Evolutionary conservation across 2,329 filamentous ascomycete genomes (phyloP), one percentile per base, ranked within the genome.

Genomic region (Ophiostoma triangulosporum): DNA sequence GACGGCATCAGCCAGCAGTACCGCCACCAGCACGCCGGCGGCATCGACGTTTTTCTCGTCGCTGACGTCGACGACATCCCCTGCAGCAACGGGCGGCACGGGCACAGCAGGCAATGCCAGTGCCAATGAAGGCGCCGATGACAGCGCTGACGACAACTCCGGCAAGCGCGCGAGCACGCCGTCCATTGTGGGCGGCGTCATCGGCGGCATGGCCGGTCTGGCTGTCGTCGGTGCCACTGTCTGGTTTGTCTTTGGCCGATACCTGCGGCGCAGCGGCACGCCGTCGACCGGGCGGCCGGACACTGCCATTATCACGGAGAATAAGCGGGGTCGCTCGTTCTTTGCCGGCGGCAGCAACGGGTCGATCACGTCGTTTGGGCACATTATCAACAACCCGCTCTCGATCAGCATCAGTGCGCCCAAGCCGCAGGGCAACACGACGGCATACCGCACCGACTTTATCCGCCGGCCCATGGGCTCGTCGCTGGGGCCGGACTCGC

Each of bases 351-450:
- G 40, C 14, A 32, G 26, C 20, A 51, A 29, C 20, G 59, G 63
- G 11, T 66, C 65, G 0, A 65, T 64, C 6, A 69, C 69, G 26
- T 69, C 67, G 4, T 74, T 73, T 52, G 68, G 70, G 56, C 74
- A 74, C 60, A 71, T 77, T 51, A 75, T 82, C 59, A 80, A 76
- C 57, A 73, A 81, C 60, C 70, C 82, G 56, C 71, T 83, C 55
- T 62, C 77, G 48, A 75, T 80, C 54, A 62, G 77, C 48, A 75
- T 81, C 57, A 81, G 78, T 55, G 73, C 82, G 59, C 69, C 81
- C 57, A 70, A 80, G 52, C 66, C 75, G 48, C 63, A 67, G 53
- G 60, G 65, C 22, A 65, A 69, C 26, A 57, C 57, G 60, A 64
- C 64, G 48, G 65, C 65, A 35, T 67, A 73, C 56, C 72, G 76